Evolutionary conservation across 257 asterid genomes (phyloP), one percentile per base, ranked within the genome.

Genomic region (Craterostigma plantagineum): DNA sequence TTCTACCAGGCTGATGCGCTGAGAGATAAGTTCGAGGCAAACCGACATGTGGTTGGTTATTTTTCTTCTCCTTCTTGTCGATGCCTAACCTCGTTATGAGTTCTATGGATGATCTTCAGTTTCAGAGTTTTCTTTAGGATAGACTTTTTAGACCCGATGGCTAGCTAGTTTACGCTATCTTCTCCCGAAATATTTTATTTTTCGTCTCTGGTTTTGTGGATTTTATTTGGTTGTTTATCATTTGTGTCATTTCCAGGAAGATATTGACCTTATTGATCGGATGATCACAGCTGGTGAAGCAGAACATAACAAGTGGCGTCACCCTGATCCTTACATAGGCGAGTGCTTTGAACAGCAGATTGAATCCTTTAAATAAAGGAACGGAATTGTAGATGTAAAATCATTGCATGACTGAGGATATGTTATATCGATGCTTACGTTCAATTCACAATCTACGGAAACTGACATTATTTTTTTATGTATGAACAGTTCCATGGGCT

Each of bases 321-420:
- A 85, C 48, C 96, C 96, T 30, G 96, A 85, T 63, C 96, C 96
- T 53, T 85, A 85, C 63, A 49, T 77, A 42, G 96, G 96, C 80
- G 61, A 51, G 77, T 64, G 39, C 15, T 50, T n/a, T 23, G 30
- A 2, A 23, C 30, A 23, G 30, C 30, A 23, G 30, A 23, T 23
- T 23, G 2, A 23, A 23, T 23, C 6, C 4, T 6, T 6, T 23
- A 23, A 23, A 23, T 23, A 23, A 23, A 23, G 30, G 30, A 23
- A 23, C 6, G 4, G 30, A 23, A 6, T 23, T 23, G 30, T 23
- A 23, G 30, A 23, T 23, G 30, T 23, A 23, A 23, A 35, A 18
- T 18, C 36, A 8, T 33, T 54, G 30, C 37, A 10, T 23, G 30
- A 23, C 6, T 2, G 30, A 9, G 36, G 33, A 27, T 27, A 14